Evolutionary conservation across 331 rosid species (phyloP).

Genomic region (Malus hybrid): DNA sequence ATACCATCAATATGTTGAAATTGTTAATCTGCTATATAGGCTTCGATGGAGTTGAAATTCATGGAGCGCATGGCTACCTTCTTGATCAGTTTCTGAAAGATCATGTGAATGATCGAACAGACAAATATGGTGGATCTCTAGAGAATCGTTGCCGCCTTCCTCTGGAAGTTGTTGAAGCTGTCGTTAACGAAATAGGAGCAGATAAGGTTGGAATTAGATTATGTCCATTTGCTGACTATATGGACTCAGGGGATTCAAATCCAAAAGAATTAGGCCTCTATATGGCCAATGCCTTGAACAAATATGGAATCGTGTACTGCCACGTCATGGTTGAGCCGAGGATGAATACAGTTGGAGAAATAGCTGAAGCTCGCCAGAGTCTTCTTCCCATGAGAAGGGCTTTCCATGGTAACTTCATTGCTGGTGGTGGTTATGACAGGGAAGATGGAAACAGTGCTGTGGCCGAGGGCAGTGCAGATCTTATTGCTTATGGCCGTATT

Average conservation of each 20-base stretch:
- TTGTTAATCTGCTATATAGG: constrained; percentile 27
- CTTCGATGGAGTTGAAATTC: constrained; percentile 82
- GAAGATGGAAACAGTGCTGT: too few species aligned
- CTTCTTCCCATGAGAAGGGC: constrained; percentile 58
- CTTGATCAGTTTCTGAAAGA: constrained; percentile 32
- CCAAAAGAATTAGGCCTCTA: constrained; percentile 49
- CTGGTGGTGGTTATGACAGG: too few species aligned
- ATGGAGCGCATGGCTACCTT: constrained; percentile 71
- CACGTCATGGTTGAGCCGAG: constrained; percentile 66
- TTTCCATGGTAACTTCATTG: constrained; percentile 45
- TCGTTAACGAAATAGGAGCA: constrained; percentile 49
- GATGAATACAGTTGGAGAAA: constrained; percentile 24
- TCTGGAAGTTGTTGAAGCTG: constrained; percentile 53
- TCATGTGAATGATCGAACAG: constrained; percentile 53
- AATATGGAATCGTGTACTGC: constrained; percentile 35
- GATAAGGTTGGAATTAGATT: constrained; percentile 61
- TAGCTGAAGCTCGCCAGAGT: constrained; percentile 17
- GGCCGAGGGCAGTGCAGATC: too few species aligned
- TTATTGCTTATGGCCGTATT: too few species aligned
- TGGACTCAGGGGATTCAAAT: constrained; percentile 46
- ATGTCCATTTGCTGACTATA: constrained; percentile 46
- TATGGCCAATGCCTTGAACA: constrained; percentile 45
- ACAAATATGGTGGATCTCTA: constrained; percentile 65
- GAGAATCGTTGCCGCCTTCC: constrained; percentile 58
- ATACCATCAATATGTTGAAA: background rate